phyloP scores from a whole-genome alignment of 345 rosid genomes.

The Gossypium rotundifolium region DNA sequence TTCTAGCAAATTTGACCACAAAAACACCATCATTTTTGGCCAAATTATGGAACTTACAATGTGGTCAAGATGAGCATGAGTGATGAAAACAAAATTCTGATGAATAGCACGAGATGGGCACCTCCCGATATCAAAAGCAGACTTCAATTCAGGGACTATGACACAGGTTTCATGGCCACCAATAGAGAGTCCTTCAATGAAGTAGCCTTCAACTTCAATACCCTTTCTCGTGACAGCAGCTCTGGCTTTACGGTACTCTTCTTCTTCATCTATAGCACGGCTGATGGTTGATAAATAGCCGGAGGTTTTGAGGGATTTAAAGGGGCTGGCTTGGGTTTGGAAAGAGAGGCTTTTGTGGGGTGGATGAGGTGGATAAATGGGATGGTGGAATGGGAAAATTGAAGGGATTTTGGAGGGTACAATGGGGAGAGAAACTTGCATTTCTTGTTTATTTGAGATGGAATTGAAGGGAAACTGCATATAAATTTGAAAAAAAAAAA shows the following conservation, averaged over 20 bases:
- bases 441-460: slow-evolving; percentile 13
- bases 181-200: slow-evolving; percentile 72
- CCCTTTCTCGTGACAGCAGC: slow-evolving; percentile 69
- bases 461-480: not conserved
- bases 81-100: slow-evolving; percentile 84
- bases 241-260: slow-evolving; percentile 83
- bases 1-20: not conserved
- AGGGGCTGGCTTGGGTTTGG: slow-evolving; percentile 26
- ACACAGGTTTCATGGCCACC: slow-evolving; percentile 91
- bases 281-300: slow-evolving; percentile 59
- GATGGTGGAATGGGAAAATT: slow-evolving; percentile 29
- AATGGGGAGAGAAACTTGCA: slow-evolving; percentile 37
- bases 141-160: slow-evolving; percentile 83
- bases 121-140: slow-evolving; percentile 88
- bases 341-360: slow-evolving; percentile 17
- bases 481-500: not conserved
- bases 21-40: not conserved
- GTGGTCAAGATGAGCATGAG: slow-evolving; percentile 96
- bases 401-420: slow-evolving; percentile 33
- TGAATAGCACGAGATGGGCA: slow-evolving; percentile 86
- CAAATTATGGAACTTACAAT: slow-evolving; percentile 39
- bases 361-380: slow-evolving; percentile 6
- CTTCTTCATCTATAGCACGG: slow-evolving; percentile 77
- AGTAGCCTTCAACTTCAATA: slow-evolving; percentile 68
- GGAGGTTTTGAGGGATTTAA: slow-evolving; percentile 33